A percentile compares a stretch with the other conserved stretches of the same genome.
phyloP scores from a whole-genome alignment of 1,284 basidiomycete species.

The Calocybe gambosa region DNA sequence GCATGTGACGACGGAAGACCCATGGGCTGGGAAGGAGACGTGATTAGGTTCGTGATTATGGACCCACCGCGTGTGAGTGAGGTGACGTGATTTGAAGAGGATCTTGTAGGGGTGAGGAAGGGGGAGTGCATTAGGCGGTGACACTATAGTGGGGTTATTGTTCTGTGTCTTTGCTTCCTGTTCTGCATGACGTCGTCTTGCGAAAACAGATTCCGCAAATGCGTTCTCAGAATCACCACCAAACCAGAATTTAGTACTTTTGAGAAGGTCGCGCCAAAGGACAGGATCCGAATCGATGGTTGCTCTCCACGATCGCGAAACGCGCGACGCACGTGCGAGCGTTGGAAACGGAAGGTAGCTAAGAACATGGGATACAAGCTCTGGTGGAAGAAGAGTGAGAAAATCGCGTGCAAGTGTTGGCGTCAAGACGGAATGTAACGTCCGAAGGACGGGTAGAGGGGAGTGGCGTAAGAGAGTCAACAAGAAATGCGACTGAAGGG shows the following conservation, averaged over 20 bases:
- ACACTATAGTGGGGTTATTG: slow-evolving; percentile 26
- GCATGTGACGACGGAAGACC: slow-evolving; percentile 88
- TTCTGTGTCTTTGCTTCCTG: slow-evolving; percentile 12
- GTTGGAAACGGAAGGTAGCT: slow-evolving; percentile 72
- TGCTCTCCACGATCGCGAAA: slow-evolving; percentile 75
- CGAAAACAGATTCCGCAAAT: slow-evolving; percentile 58
- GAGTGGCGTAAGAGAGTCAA: slow-evolving; percentile 81
- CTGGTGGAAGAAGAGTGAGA: slow-evolving; percentile 77
- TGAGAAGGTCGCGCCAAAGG: slow-evolving; percentile 78
- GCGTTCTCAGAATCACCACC: slow-evolving; percentile 71
- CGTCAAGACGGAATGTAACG: slow-evolving; percentile 75
- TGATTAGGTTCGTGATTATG: slow-evolving; percentile 69
- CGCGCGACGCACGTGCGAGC: slow-evolving; percentile 73
- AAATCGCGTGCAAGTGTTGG: slow-evolving; percentile 86
- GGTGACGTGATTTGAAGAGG: slow-evolving; percentile 79
- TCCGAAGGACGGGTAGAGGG: slow-evolving; percentile 76
- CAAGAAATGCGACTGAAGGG: slow-evolving; percentile 79
- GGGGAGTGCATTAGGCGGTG: slow-evolving; percentile 42
- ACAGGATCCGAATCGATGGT: slow-evolving; percentile 82
- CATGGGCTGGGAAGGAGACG: slow-evolving; percentile 80
- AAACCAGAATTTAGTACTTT: slow-evolving; percentile 78
- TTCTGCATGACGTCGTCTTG: slow-evolving; percentile 45
- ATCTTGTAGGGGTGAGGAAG: slow-evolving; percentile 81
- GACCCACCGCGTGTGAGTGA: slow-evolving; percentile 75
- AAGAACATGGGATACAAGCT: slow-evolving; percentile 77